Evolutionary conservation across 2,329 filamentous ascomycete species (phyloP), one percentile per base, ranked within the genome.

Genomic region (Alternaria solani): DNA sequence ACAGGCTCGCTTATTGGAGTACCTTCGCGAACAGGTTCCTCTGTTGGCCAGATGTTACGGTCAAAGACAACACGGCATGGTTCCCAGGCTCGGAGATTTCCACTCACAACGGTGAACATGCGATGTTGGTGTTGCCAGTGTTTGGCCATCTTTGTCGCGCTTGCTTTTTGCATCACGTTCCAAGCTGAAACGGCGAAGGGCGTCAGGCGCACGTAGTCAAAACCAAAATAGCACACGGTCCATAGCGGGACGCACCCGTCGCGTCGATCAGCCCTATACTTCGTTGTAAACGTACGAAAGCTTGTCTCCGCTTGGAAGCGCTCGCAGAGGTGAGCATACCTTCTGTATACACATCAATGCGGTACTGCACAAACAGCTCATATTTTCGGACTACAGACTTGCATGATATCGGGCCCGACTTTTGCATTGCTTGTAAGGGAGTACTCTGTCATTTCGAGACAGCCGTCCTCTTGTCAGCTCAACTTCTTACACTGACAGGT

Each of bases 181-280:
- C 23, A 41, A n/a, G 53, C 46, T 57, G 57, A 60, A 60, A 60
- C 57, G 38, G 18, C 52, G 39, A 39, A 51, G n/a, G 32, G 14
- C 16, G 52, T 41, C 51, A 32, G 25, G 57, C 43, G 23, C 32
- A 41, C 30, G 30, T 44, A 32, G 41, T 20, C 23, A n/a, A 26
- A 59, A 34, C 44, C n/a, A 54, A 58, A 55, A 47, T 55, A 30
- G 18, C 20, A 16, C 28, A 25, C 44, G 51, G 26, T 48, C 30
- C 46, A 55, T 47, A 30, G 34, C 42, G 56, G 56, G 51, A 58
- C 42, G 51, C 16, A 38, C 55, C 49, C 55, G 41, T 25, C 38
- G 36, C 39, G 52, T 51, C 44, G 57, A 59, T 59, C 57, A 55
- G 18, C 52, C 52, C 16, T 49, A 59, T 39, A 49, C 25, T 7